Evolutionary conservation across 2,329 filamentous ascomycete species (phyloP).

Genomic region (Scedosporium boydii): DNA sequence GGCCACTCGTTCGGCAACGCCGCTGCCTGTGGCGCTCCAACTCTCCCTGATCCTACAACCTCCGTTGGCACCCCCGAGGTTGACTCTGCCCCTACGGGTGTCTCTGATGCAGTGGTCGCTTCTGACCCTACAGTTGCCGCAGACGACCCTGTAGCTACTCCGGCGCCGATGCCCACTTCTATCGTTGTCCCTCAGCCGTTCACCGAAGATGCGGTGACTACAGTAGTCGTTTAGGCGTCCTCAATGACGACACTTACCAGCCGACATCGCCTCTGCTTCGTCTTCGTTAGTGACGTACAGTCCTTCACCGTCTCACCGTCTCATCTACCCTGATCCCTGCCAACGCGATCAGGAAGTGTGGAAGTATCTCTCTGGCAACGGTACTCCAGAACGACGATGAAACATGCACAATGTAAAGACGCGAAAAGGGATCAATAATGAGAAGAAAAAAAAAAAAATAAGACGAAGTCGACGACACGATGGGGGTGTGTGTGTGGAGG

Average conservation of each 20-base stretch:
- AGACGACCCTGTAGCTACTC: too few relatives aligned
- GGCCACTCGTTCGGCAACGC: constrained; percentile 7
- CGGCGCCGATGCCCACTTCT: too few relatives aligned
- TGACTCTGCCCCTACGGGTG: too few relatives aligned
- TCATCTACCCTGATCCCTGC: background rate
- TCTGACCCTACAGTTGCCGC: too few relatives aligned
- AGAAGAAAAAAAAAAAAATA: background rate
- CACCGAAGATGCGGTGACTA: too few relatives aligned
- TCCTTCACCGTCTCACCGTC: background rate
- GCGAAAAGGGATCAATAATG: too few relatives aligned
- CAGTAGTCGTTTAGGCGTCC: too few relatives aligned
- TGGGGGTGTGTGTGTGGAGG: background rate
- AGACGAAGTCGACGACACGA: background rate
- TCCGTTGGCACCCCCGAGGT: too few relatives aligned
- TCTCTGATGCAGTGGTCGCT: too few relatives aligned
- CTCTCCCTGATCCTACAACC: background rate
- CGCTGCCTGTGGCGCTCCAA: constrained; percentile 8
- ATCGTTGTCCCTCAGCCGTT: too few relatives aligned
- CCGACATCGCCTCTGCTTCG: constrained; percentile 32
- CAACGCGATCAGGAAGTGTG: background rate
- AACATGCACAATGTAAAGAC: background rate
- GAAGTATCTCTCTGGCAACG: background rate
- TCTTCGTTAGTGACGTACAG: constrained; percentile 28
- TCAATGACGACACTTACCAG: background rate
- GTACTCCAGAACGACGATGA: background rate